Conservation (phyloP, 2,329 filamentous ascomycete species). For the Paracoccidioides brasiliensis region DNA sequence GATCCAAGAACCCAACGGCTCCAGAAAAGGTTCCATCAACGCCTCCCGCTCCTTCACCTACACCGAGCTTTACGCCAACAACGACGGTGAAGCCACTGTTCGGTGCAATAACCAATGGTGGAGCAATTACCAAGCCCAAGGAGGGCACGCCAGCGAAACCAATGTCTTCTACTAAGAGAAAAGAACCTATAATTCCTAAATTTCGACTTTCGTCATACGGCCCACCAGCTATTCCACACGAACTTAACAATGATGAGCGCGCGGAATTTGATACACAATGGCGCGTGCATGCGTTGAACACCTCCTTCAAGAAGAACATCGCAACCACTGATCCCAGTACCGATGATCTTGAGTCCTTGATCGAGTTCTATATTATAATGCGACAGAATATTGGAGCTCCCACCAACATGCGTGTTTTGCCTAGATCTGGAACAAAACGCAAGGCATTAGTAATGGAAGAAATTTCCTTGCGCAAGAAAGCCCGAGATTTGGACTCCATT, state of each 20-base stretch:
- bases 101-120: slow-evolving; percentile 1
- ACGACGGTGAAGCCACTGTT: slow-evolving; percentile 15
- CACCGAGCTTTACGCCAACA: slow-evolving; percentile 7
- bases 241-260: slow-evolving; percentile 40
- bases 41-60: slow-evolving; percentile 9
- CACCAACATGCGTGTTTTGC: slow-evolving; percentile 11
- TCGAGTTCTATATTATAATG: slow-evolving; percentile 18
- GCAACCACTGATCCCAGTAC: slow-evolving; percentile 13
- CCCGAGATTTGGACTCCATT: neutral
- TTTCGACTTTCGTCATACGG: slow-evolving; percentile 2
- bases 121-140: slow-evolving; percentile 3
- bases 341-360: slow-evolving; percentile 18
- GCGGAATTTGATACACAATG: slow-evolving; percentile 35
- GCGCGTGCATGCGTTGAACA: slow-evolving; percentile 18
- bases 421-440: neutral
- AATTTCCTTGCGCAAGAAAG: neutral
- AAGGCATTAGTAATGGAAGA: neutral
- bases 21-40: slow-evolving; percentile 13
- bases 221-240: slow-evolving; percentile 13
- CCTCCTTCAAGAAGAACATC: slow-evolving; percentile 30
- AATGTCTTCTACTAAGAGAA: neutral
- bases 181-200: neutral
- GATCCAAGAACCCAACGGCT: slow-evolving; percentile 17
- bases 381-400: slow-evolving; percentile 19
- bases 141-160: neutral